A percentile compares a stretch with the other conserved stretches of the same genome.
Conservation (phyloP, 768 basidiomycete genomes). For the Tulasnella sp. region DNA sequence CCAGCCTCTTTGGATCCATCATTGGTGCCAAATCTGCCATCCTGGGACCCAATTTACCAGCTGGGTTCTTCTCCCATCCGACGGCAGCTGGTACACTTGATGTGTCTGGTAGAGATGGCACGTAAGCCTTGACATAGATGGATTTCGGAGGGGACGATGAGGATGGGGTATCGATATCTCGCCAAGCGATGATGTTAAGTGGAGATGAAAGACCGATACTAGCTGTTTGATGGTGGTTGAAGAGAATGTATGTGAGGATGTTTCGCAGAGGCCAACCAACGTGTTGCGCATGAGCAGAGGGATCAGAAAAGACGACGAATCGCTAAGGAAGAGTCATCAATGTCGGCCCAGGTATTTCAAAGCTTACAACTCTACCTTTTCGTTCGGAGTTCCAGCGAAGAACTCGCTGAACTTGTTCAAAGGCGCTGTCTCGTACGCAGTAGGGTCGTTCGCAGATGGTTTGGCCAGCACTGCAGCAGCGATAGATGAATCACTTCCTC, state of each 20-base stretch:
- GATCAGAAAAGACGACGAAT: slow-evolving; percentile 69
- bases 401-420: slow-evolving; percentile 50
- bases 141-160: slow-evolving; percentile 43
- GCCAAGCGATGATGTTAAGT: slow-evolving; percentile 68
- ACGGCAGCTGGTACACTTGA: slow-evolving; percentile 51
- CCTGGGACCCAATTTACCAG: slow-evolving; percentile 79
- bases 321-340: slow-evolving; percentile 29
- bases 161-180: slow-evolving; percentile 49
- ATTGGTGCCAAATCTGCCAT: slow-evolving; percentile 87
- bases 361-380: slow-evolving; percentile 35
- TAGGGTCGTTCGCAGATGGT: slow-evolving; percentile 32
- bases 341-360: background rate
- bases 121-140: slow-evolving; percentile 6
- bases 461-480: slow-evolving; percentile 53
- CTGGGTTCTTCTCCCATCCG: slow-evolving; percentile 92
- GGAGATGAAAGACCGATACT: slow-evolving; percentile 25
- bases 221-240: slow-evolving; percentile 32
- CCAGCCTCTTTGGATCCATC: slow-evolving; percentile 93
- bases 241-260: slow-evolving; percentile 59
- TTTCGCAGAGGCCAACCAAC: slow-evolving; percentile 95
- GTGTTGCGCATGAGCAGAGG: slow-evolving; percentile 63
- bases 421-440: slow-evolving; percentile 37
- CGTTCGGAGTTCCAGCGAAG: slow-evolving; percentile 41
- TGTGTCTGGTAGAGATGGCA: background rate
- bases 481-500: slow-evolving; percentile 22